phyloP scores from a whole-genome alignment of 805 yeast genomes.

The Candida yuanshanica region DNA sequence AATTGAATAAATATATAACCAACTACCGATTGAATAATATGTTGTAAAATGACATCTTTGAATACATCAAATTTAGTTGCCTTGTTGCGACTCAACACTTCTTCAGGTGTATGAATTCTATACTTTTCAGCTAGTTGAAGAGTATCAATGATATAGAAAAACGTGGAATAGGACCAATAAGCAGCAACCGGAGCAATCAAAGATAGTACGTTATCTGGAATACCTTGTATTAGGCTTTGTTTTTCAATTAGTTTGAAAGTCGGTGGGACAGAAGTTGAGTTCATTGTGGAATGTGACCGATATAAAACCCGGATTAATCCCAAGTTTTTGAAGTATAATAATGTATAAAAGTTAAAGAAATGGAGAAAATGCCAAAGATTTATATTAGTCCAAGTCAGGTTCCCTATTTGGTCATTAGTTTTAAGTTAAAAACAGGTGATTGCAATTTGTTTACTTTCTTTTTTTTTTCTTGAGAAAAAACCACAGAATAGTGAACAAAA shows the following conservation, averaged over 20 bases:
- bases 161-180: slow-evolving; percentile 73
- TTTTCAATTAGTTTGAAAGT: slow-evolving; percentile 20
- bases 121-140: slow-evolving; percentile 72
- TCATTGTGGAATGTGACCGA: background rate
- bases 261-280: slow-evolving; percentile 7
- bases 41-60: slow-evolving; percentile 80
- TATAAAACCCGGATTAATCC: too few relatives aligned
- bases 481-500: too few relatives aligned
- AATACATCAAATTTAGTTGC: slow-evolving; percentile 67
- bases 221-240: slow-evolving; percentile 45
- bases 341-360: too few relatives aligned
- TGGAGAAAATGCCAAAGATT: too few relatives aligned
- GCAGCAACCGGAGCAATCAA: slow-evolving; percentile 70
- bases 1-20: slow-evolving; percentile 52
- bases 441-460: too few relatives aligned
- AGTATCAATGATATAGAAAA: slow-evolving; percentile 73
- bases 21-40: slow-evolving; percentile 68
- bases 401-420: too few relatives aligned
- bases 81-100: slow-evolving; percentile 68
- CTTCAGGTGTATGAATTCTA: slow-evolving; percentile 90
- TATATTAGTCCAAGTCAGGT: too few relatives aligned
- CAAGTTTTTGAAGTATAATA: too few relatives aligned
- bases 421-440: too few relatives aligned
- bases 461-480: too few relatives aligned
- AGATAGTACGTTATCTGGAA: slow-evolving; percentile 71